These are phyloP conservation scores for Perilla frutescens DNA, from an alignment of 257 asterid species.

Conservation along the genomic window DNA sequence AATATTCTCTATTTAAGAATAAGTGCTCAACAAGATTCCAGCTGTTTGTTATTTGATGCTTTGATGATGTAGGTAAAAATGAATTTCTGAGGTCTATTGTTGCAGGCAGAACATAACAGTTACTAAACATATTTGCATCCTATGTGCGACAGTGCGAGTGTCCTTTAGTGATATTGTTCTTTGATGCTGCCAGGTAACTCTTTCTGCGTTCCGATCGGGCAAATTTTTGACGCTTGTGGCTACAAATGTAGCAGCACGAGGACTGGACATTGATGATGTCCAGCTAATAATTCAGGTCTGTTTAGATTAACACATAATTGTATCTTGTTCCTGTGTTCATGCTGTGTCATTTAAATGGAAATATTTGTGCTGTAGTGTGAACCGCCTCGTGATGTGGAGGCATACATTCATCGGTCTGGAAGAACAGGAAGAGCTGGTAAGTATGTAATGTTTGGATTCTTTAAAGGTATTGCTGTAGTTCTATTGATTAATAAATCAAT, in stretches of 20 bases:
- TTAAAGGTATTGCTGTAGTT: constrained; percentile 25
- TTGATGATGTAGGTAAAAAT: not conserved
- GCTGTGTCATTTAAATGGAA: constrained; percentile 24
- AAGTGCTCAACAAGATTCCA: not conserved
- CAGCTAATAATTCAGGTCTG: constrained; percentile 94
- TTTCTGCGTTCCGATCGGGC: constrained; percentile 88
- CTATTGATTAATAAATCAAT: not conserved
- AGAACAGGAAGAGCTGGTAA: constrained; percentile 98
- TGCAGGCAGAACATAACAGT: not conserved
- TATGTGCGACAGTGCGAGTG: not conserved
- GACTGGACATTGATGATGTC: constrained; percentile 94
- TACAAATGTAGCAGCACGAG: constrained; percentile 98
- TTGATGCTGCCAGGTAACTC: constrained; percentile 69
- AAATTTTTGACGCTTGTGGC: constrained; percentile 86
- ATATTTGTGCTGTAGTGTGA: constrained; percentile 67
- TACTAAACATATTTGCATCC: not conserved
- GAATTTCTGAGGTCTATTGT: not conserved
- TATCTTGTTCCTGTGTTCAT: not conserved
- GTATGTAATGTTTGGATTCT: constrained; percentile 28
- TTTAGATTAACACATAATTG: not conserved
- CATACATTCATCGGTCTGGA: constrained; percentile 98
- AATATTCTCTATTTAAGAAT: not conserved
- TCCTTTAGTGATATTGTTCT: constrained; percentile 1
- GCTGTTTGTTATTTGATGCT: not conserved
- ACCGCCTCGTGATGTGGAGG: constrained; percentile 97